Percentiles rank a stretch among this genome's conserved stretches.
Conservation (phyloP, 768 basidiomycete species). For the Fomitopsis serialis region DNA sequence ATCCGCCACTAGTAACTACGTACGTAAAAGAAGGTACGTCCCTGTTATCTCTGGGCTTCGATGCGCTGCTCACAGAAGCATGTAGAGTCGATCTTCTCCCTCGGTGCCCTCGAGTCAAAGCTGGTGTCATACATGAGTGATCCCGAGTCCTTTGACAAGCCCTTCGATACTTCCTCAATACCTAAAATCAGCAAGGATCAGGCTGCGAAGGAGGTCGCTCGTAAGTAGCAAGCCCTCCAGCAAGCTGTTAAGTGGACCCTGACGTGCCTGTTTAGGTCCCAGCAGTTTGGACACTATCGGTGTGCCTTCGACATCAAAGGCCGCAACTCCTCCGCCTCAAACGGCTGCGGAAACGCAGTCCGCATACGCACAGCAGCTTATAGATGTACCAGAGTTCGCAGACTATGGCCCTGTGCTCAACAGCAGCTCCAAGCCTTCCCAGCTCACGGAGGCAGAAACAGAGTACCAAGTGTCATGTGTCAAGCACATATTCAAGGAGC, state of each 20-base stretch:
- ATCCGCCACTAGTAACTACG: slow-evolving; percentile 71
- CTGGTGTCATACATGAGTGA: slow-evolving; percentile 94
- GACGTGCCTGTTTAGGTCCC: slow-evolving; percentile 46
- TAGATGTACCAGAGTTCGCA: slow-evolving; percentile 81
- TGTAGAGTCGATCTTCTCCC: slow-evolving; percentile 89
- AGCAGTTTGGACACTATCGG: slow-evolving; percentile 84
- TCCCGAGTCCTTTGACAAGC: slow-evolving; percentile 55
- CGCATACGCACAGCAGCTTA: slow-evolving; percentile 78
- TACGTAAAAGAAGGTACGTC: slow-evolving; percentile 88
- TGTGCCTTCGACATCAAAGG: slow-evolving; percentile 57
- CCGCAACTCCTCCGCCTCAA: slow-evolving; percentile 65
- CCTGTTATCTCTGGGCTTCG: neutral
- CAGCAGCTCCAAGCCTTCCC: slow-evolving; percentile 73
- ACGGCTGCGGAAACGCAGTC: slow-evolving; percentile 86
- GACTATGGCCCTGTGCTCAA: slow-evolving; percentile 83
- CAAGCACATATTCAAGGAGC: slow-evolving; percentile 94
- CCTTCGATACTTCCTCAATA: slow-evolving; percentile 80
- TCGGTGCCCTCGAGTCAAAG: slow-evolving; percentile 85
- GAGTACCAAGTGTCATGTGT: slow-evolving; percentile 97
- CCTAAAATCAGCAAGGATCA: slow-evolving; percentile 95
- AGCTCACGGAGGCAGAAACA: slow-evolving; percentile 93
- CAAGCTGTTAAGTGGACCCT: neutral
- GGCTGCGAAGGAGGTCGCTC: slow-evolving; percentile 80
- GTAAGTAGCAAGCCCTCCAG: slow-evolving; percentile 39
- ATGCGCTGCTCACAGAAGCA: neutral